Evolutionary conservation across 2,329 filamentous ascomycete genomes (phyloP).

Genomic region (Pyrenochaeta sp.): DNA sequence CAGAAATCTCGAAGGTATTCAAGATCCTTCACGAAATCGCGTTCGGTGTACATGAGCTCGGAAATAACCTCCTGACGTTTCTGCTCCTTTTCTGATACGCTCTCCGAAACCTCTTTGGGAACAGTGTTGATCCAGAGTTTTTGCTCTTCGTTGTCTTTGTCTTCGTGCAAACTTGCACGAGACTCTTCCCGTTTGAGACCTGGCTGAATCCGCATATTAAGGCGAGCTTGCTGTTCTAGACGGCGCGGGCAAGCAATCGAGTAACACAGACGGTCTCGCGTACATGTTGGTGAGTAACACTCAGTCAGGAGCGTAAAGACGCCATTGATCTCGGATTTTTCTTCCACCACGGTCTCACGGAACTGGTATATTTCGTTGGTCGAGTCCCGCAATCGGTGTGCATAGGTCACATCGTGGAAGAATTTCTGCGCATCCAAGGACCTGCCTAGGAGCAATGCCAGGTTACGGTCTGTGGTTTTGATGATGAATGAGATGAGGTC

Average conservation of each 20-base stretch:
- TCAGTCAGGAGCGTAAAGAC: conserved; percentile 96
- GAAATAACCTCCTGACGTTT: conserved; percentile 98
- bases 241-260: conserved; percentile 95
- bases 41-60: conserved; percentile 97
- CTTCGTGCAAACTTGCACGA: conserved; percentile 79
- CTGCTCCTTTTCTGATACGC: conserved; percentile 89
- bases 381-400: conserved; percentile 94
- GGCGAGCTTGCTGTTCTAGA: conserved; percentile 90
- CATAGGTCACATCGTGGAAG: conserved; percentile 99
- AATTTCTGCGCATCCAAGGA: conserved; percentile 97
- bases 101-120: conserved; percentile 91
- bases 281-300: conserved; percentile 98
- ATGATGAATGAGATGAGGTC: conserved; percentile 97
- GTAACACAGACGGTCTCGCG: conserved; percentile 93
- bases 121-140: conserved; percentile 99
- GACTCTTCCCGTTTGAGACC: conserved; percentile 79
- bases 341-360: conserved; percentile 88
- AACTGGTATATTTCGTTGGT: conserved; percentile 96
- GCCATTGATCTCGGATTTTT: conserved; percentile 86
- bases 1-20: conserved; percentile 98
- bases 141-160: conserved; percentile 91
- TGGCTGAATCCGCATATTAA: conserved; percentile 92
- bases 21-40: conserved; percentile 98
- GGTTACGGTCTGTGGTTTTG: conserved; percentile 92
- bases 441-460: conserved; percentile 88